Evolutionary conservation across 2,329 filamentous ascomycete genomes (phyloP), one percentile per base, ranked within the genome.

Genomic region (Lecanicillium sp.): DNA sequence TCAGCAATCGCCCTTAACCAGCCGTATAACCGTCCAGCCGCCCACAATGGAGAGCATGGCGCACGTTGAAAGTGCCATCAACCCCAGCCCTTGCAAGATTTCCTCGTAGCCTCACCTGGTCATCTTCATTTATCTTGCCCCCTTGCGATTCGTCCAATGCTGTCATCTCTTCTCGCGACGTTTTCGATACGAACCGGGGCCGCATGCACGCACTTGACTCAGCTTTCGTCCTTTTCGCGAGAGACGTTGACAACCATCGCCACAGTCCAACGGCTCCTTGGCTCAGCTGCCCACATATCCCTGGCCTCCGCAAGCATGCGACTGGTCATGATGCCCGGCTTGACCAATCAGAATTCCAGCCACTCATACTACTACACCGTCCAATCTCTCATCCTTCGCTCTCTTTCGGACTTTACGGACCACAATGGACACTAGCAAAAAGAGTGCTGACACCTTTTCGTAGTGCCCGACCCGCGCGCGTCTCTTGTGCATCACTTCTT

Each of bases 381-480:
- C 12, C 36, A 39, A 39, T 39, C 20, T 30, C 17, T 37, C 40
- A 5, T 24, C 8, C 24, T 32, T n/a, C n/a, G n/a, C 12, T 26
- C 24, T 20, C 27, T 12, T 26, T 45, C 33, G 17, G 43, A 38
- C 43, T 45, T 45, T 38, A 35, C 43, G 33, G 43, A 33, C 12
- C 30, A 33, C n/a, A 17, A 14, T 33, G 30, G n/a, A 45, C 14
- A 30, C 43, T 39, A 46, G 43, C 43, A 39, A 23, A 39, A 36
- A 40, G 23, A 12, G 44, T 39, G 44, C 36, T 47, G 36, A 47
- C 35, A 45, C 32, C n/a, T 33, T 32, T 19, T 39, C 43, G 9
- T 5, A 19, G 15, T 44, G 29, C 30, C 29, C 30, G 30, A 44
- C 41, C 44, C 44, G 44, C 36, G 36, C 44, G 44, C 36, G 36